Percentiles rank a stretch among this genome's conserved stretches.
Conservation (phyloP, 1,284 basidiomycete species). For the Polyporus tsugae region DNA sequence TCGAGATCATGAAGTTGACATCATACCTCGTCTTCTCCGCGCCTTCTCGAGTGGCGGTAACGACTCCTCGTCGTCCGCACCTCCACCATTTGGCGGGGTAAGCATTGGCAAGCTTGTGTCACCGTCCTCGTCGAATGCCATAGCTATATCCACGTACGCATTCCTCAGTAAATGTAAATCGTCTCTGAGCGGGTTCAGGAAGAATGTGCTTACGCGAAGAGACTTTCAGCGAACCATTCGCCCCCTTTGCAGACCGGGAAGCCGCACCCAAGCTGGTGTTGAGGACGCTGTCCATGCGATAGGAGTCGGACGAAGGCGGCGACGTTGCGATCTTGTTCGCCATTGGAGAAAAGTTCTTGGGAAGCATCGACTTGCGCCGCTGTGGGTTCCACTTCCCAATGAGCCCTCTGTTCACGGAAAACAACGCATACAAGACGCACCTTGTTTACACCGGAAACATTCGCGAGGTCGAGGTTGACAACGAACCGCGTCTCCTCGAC, state of each 20-base stretch:
- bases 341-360: constrained; percentile 55
- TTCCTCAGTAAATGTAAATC: not conserved
- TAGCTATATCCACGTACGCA: constrained; percentile 13
- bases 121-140: constrained; percentile 48
- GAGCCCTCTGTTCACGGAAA: constrained; percentile 13
- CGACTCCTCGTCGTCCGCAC: constrained; percentile 23
- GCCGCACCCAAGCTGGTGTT: constrained; percentile 2
- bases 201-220: constrained; percentile 29
- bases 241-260: constrained; percentile 2
- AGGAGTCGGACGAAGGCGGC: constrained; percentile 29
- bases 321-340: constrained; percentile 15
- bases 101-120: constrained; percentile 37
- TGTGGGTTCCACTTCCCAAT: constrained; percentile 34
- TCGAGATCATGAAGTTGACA: constrained; percentile 6
- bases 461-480: constrained; percentile 74
- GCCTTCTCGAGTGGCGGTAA: constrained; percentile 66
- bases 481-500: constrained; percentile 75
- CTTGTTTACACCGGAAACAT: constrained; percentile 73
- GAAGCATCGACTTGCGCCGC: constrained; percentile 74
- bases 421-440: constrained; percentile 45
- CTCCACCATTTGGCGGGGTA: not conserved
- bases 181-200: constrained; percentile 9
- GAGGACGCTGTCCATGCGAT: constrained; percentile 8
- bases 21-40: constrained; percentile 36
- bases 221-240: constrained; percentile 12